Conservation (phyloP, 768 basidiomycete species). For the Russula foetens region DNA sequence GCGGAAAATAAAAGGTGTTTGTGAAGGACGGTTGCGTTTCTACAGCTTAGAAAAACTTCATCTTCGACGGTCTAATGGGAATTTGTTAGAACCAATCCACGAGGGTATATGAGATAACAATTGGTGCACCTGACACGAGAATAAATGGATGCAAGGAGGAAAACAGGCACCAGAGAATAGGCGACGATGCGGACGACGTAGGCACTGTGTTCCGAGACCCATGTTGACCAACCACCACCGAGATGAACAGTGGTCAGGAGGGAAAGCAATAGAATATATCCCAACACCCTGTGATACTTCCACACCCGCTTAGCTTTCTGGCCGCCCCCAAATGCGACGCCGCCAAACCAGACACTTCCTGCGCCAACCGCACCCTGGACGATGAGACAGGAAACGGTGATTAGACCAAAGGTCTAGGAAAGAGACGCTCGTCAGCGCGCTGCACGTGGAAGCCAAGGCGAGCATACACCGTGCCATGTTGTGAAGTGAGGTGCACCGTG, state of each 20-base stretch:
- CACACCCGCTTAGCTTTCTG: constrained; percentile 64
- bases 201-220: constrained; percentile 37
- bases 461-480: constrained; percentile 66
- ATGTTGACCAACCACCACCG: constrained; percentile 63
- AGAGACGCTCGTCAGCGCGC: neutral
- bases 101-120: neutral
- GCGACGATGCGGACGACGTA: constrained; percentile 24
- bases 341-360: constrained; percentile 71
- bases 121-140: constrained; percentile 21
- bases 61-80: constrained; percentile 11
- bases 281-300: constrained; percentile 80
- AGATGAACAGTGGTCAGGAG: constrained; percentile 57
- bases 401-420: constrained; percentile 51
- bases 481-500: constrained; percentile 49
- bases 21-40: neutral
- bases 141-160: constrained; percentile 27
- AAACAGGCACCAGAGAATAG: constrained; percentile 21
- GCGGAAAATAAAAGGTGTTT: neutral
- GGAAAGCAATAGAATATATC: constrained; percentile 58
- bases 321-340: constrained; percentile 63
- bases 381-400: constrained; percentile 50
- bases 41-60: constrained; percentile 4
- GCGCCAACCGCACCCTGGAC: constrained; percentile 56
- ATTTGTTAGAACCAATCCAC: neutral
- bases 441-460: neutral